These are phyloP conservation scores for Solanum microdontum DNA, from an alignment of 257 asterid genomes.

Conservation along the genomic window DNA sequence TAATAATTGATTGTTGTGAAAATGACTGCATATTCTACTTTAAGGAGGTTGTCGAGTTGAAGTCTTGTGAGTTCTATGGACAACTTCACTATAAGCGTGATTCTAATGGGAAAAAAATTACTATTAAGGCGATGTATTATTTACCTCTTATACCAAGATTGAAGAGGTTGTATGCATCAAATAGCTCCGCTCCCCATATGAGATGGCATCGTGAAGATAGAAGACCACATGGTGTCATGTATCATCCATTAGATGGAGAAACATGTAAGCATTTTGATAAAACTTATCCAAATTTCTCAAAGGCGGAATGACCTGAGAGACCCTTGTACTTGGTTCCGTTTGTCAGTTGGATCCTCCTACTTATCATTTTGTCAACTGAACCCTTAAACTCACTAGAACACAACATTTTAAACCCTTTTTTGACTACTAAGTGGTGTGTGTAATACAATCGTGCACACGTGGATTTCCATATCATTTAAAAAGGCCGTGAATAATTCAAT, in stretches of 20 bases:
- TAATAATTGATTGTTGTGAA: background rate
- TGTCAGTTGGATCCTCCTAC: too few relatives aligned
- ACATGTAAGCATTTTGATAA: background rate
- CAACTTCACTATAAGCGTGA: background rate
- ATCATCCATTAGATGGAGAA: too few relatives aligned
- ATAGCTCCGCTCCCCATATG: background rate
- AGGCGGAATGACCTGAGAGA: too few relatives aligned
- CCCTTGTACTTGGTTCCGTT: too few relatives aligned
- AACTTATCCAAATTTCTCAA: background rate
- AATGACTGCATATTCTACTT: background rate
- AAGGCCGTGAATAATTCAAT: too few relatives aligned
- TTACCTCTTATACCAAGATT: background rate
- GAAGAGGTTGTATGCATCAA: background rate
- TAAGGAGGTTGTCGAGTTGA: background rate
- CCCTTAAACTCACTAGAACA: too few relatives aligned
- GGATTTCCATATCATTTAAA: too few relatives aligned
- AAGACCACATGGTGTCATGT: background rate
- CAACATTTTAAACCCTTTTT: too few relatives aligned
- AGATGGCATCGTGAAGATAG: background rate
- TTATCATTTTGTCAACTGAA: too few relatives aligned
- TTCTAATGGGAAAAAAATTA: background rate
- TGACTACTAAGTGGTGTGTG: too few relatives aligned
- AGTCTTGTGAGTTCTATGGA: background rate
- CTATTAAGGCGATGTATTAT: background rate
- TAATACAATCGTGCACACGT: too few relatives aligned